Percentiles rank a stretch among this genome's conserved stretches.
phyloP scores from a whole-genome alignment of 352 stramenopile species.

The Phytophthora pluvialis region DNA sequence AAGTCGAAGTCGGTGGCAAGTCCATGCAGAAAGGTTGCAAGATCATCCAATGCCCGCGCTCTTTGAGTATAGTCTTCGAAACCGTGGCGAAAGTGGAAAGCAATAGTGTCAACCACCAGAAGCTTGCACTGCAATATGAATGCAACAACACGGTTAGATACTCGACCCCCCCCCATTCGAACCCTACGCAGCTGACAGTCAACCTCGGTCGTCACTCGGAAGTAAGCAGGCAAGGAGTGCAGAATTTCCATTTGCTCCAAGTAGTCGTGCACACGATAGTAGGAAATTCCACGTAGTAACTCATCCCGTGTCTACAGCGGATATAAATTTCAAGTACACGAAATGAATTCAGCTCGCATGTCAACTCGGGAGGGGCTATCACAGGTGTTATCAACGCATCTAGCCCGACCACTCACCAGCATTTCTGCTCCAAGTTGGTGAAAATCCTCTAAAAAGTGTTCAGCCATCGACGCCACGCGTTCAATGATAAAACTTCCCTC shows the following conservation, averaged over 20 bases:
- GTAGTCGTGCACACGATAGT: slow-evolving; percentile 88
- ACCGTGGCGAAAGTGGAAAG: slow-evolving; percentile 94
- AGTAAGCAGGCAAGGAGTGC: slow-evolving; percentile 68
- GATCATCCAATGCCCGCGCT: slow-evolving; percentile 65
- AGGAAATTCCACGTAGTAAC: slow-evolving; percentile 80
- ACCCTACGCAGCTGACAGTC: not conserved
- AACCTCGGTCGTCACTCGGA: slow-evolving; percentile 50
- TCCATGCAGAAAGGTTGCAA: slow-evolving; percentile 74
- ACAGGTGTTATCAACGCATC: no score
- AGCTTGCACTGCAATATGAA: slow-evolving; percentile 68
- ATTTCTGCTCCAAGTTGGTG: slow-evolving; percentile 28
- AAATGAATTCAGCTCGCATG: not conserved
- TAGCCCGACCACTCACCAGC: slow-evolving; percentile 27
- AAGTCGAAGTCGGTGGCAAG: slow-evolving; percentile 64
- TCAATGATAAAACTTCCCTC: slow-evolving; percentile 94
- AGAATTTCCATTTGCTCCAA: slow-evolving; percentile 91
- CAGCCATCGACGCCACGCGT: slow-evolving; percentile 85
- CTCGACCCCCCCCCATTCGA: not conserved
- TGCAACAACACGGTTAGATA: not conserved
- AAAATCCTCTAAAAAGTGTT: slow-evolving; percentile 81
- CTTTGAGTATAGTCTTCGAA: slow-evolving; percentile 81
- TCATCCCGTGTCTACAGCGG: slow-evolving; percentile 64
- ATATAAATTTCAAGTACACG: not conserved
- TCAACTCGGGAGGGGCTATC: no score
- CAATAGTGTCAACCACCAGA: slow-evolving; percentile 93